A percentile compares a stretch with the other conserved stretches of the same genome.
Evolutionary conservation across 768 basidiomycete genomes (phyloP).

Genomic region (Myochromella boudieri): DNA sequence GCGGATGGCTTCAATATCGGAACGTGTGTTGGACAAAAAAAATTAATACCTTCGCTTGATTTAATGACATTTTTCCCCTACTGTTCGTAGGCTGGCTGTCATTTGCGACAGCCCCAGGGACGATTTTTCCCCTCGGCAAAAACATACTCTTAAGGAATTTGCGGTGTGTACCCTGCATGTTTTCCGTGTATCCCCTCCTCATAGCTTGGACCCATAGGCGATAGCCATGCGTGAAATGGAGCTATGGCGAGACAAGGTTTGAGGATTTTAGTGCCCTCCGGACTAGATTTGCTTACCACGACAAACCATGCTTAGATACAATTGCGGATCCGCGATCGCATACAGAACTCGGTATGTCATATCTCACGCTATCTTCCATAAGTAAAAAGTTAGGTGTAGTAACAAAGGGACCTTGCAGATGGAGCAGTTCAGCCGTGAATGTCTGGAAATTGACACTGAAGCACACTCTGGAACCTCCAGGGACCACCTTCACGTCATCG

Average conservation of each 20-base stretch:
- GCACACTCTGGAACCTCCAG: slow-evolving; percentile 29
- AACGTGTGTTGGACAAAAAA: slow-evolving; percentile 44
- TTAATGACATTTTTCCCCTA: background rate
- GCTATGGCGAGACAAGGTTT: slow-evolving; percentile 89
- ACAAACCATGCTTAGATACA: slow-evolving; percentile 60
- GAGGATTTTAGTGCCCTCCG: slow-evolving; percentile 2
- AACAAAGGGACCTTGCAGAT: slow-evolving; percentile 46
- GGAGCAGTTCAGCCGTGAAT: slow-evolving; percentile 95
- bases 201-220: slow-evolving; percentile 35
- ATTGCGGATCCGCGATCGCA: slow-evolving; percentile 84
- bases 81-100: slow-evolving; percentile 61
- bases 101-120: slow-evolving; percentile 80
- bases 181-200: background rate
- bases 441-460: slow-evolving; percentile 83
- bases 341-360: slow-evolving; percentile 77
- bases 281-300: background rate
- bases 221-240: slow-evolving; percentile 96
- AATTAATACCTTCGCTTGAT: background rate
- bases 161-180: slow-evolving; percentile 46
- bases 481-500: slow-evolving; percentile 35
- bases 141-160: slow-evolving; percentile 93
- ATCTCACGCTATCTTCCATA: background rate
- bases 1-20: slow-evolving; percentile 90
- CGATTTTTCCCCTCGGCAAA: slow-evolving; percentile 85
- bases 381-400: background rate